A percentile compares a stretch with the other conserved stretches of the same genome.
Conservation (phyloP, 371 early-diverging fungal species). For the Mucor circinelloides region DNA sequence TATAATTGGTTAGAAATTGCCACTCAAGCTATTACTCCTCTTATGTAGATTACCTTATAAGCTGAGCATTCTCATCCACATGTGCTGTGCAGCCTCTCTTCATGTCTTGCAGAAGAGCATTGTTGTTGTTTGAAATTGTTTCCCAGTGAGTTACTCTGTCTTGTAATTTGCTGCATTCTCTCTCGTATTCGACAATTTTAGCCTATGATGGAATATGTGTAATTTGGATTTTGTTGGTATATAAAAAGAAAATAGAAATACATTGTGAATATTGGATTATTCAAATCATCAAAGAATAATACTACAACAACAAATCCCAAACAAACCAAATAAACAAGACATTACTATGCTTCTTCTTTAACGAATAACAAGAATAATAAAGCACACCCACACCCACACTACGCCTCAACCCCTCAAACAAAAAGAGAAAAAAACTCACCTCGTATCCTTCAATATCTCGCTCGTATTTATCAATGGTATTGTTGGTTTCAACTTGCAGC, state of each 20-base stretch:
- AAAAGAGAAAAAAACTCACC: constrained; percentile 24
- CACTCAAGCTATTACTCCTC: neutral
- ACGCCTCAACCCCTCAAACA: neutral
- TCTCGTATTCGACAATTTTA: constrained; percentile 30
- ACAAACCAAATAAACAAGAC: neutral
- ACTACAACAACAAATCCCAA: constrained; percentile 19
- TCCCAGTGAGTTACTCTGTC: constrained; percentile 28
- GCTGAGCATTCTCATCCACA: constrained; percentile 39
- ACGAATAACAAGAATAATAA: constrained; percentile 3
- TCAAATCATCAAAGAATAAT: constrained; percentile 37
- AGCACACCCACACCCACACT: neutral
- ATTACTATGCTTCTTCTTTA: neutral
- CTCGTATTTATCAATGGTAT: constrained; percentile 27
- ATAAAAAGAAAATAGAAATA: neutral
- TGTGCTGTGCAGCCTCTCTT: constrained; percentile 27
- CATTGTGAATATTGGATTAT: neutral
- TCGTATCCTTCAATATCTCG: constrained; percentile 40
- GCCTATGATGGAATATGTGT: constrained; percentile 19
- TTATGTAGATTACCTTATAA: constrained; percentile 26
- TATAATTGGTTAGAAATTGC: constrained; percentile 1
- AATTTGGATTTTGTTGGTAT: neutral
- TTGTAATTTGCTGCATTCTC: constrained; percentile 7
- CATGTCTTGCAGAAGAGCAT: constrained; percentile 24
- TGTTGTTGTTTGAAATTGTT: constrained; percentile 19
- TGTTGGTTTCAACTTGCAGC: constrained; percentile 18